Conservation (phyloP, 2,329 filamentous ascomycete species). For the Ophiostoma sp. region DNA sequence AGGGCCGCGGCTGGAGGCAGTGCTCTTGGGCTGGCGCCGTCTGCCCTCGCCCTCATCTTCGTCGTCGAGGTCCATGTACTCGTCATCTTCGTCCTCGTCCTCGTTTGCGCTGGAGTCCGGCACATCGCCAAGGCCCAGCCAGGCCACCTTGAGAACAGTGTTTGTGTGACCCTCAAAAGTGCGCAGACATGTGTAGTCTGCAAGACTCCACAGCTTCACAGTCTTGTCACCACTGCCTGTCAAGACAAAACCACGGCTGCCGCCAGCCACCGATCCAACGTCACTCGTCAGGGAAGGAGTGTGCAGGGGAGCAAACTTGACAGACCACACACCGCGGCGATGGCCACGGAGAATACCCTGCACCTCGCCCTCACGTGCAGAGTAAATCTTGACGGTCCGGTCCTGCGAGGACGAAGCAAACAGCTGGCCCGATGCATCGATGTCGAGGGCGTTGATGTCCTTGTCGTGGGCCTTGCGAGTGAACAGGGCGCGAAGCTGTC, state of each 20-base stretch:
- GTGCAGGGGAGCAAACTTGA: slow-evolving; percentile 77
- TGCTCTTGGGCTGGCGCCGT: slow-evolving; percentile 7
- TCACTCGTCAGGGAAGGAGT: slow-evolving; percentile 69
- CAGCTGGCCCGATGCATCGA: slow-evolving; percentile 66
- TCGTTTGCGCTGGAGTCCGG: slow-evolving; percentile 37
- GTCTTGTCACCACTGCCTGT: slow-evolving; percentile 96
- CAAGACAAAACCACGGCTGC: slow-evolving; percentile 63
- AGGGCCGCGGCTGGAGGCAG: background rate
- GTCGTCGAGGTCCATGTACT: slow-evolving; percentile 19
- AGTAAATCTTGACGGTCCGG: slow-evolving; percentile 95
- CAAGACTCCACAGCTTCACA: slow-evolving; percentile 87
- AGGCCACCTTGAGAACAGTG: slow-evolving; percentile 87
- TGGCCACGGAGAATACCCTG: slow-evolving; percentile 89
- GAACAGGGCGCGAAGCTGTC: slow-evolving; percentile 63
- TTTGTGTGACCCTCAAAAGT: slow-evolving; percentile 97
- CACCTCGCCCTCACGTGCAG: slow-evolving; percentile 79
- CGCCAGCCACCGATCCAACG: slow-evolving; percentile 64
- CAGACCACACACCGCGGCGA: slow-evolving; percentile 91
- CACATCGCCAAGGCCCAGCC: slow-evolving; percentile 58
- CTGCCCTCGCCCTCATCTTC: background rate
- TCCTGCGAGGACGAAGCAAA: slow-evolving; percentile 97
- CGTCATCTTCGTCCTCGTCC: slow-evolving; percentile 39
- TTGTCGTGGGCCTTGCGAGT: slow-evolving; percentile 97
- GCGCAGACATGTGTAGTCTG: slow-evolving; percentile 84
- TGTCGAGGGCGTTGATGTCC: slow-evolving; percentile 91